Conservation (phyloP, 108 stramenopile species). For the Craspedostauros australis region DNA sequence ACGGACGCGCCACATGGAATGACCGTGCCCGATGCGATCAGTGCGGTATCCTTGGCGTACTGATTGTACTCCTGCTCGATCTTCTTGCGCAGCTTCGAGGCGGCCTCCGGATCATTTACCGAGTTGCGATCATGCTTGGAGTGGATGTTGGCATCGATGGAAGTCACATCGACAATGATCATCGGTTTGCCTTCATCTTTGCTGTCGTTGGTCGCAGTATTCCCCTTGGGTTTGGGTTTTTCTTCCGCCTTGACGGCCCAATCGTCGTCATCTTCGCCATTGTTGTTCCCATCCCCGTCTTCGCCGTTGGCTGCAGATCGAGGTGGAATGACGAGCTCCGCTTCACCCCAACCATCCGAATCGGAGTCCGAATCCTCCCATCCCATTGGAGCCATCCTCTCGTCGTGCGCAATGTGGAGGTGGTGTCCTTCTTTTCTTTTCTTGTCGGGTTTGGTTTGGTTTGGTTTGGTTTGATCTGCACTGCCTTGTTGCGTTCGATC, state of each 20-base stretch:
- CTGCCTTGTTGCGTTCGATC: too few species aligned
- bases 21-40: slow-evolving; percentile 26
- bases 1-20: slow-evolving; percentile 33
- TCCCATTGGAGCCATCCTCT: too few species aligned
- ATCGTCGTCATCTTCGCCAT: slow-evolving; percentile 16
- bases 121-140: slow-evolving; percentile 32
- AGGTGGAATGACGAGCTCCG: slow-evolving; percentile 25
- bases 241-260: slow-evolving; percentile 12
- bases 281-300: neutral
- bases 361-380: slow-evolving; percentile 21
- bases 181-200: slow-evolving; percentile 19
- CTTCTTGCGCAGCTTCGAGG: slow-evolving; percentile 28
- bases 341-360: slow-evolving; percentile 30
- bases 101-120: slow-evolving; percentile 31
- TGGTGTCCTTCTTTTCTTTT: too few species aligned
- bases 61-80: slow-evolving; percentile 24
- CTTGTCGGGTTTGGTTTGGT: too few species aligned
- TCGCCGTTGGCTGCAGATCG: neutral
- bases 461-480: too few species aligned
- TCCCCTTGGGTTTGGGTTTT: neutral
- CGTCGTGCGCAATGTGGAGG: too few species aligned
- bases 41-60: slow-evolving; percentile 21
- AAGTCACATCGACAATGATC: slow-evolving; percentile 38
- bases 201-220: neutral
- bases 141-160: slow-evolving; percentile 27